Percentiles rank a stretch among this genome's conserved stretches.
These are phyloP conservation scores for Trichoderma orchidacearum DNA, from an alignment of 495 filamentous ascomycete genomes.

Conservation along the genomic window DNA sequence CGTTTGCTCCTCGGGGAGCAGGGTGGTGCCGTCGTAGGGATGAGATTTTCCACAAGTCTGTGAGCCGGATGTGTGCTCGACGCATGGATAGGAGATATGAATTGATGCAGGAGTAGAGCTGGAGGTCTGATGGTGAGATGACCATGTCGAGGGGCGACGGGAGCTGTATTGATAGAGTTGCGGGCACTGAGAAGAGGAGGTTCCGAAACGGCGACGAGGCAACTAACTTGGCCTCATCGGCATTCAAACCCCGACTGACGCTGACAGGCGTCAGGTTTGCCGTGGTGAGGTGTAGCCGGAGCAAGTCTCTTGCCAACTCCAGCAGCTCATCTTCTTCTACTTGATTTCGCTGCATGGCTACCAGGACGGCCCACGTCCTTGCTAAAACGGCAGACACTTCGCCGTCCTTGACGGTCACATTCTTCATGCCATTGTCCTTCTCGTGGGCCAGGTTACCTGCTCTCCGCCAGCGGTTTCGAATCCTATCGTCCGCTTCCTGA, in stretches of 20 bases:
- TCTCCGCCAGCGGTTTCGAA: constrained; percentile 42
- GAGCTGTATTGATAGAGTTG: constrained; percentile 55
- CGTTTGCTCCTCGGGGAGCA: constrained; percentile 42
- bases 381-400: constrained; percentile 65
- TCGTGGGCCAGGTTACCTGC: constrained; percentile 39
- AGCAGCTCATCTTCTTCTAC: constrained; percentile 64
- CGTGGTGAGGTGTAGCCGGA: constrained; percentile 52
- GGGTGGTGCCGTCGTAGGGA: constrained; percentile 63
- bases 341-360: constrained; percentile 53
- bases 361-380: constrained; percentile 64
- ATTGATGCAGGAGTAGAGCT: constrained; percentile 68
- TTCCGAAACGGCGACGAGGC: constrained; percentile 53
- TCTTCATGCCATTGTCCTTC: constrained; percentile 32
- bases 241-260: constrained; percentile 2
- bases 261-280: constrained; percentile 16
- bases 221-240: constrained; percentile 11
- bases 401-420: constrained; percentile 67
- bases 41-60: constrained; percentile 73
- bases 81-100: constrained; percentile 77
- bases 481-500: constrained; percentile 64
- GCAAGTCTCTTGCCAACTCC: constrained; percentile 64
- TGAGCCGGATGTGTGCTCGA: constrained; percentile 66
- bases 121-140: constrained; percentile 57
- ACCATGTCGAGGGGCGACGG: constrained; percentile 79
- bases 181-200: constrained; percentile 66